phyloP scores from a whole-genome alignment of 2,329 filamentous ascomycete species.

The Lachnellula suecica region DNA sequence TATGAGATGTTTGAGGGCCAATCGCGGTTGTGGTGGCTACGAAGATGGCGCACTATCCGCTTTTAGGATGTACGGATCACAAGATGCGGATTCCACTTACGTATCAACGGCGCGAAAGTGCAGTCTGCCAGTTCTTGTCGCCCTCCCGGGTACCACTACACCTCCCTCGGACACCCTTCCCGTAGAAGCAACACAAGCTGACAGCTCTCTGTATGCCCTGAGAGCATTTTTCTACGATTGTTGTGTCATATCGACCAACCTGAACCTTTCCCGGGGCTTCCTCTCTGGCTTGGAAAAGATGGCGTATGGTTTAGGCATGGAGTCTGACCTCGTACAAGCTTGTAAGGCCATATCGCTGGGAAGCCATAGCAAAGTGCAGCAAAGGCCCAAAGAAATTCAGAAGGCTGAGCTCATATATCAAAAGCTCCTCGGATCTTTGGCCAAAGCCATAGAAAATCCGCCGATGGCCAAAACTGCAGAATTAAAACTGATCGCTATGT shows the following conservation, averaged over 20 bases:
- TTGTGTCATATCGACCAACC: constrained; percentile 18
- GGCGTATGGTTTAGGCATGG: constrained; percentile 10
- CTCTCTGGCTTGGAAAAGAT: constrained; percentile 20
- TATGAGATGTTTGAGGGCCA: too few species aligned
- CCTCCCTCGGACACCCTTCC: constrained; percentile 20
- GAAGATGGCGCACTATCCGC: constrained; percentile 2
- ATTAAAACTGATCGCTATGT: constrained; percentile 17
- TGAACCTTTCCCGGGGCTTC: constrained; percentile 19
- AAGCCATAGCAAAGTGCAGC: constrained; percentile 18
- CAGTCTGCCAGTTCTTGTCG: constrained; percentile 17
- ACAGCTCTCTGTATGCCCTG: constrained; percentile 16
- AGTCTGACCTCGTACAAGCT: constrained; percentile 23
- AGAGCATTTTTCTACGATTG: constrained; percentile 27
- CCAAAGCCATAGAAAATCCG: constrained; percentile 13
- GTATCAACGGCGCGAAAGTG: constrained; percentile 22
- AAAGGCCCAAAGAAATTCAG: constrained; percentile 15
- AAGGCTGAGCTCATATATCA: constrained; percentile 18
- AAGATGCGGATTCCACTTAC: neutral
- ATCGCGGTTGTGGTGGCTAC: constrained; percentile 21
- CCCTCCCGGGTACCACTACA: constrained; percentile 18
- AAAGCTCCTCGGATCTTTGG: constrained; percentile 17
- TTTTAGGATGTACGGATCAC: constrained; percentile 4
- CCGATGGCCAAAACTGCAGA: constrained; percentile 8
- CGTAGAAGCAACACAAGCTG: constrained; percentile 12
- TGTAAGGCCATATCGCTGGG: constrained; percentile 22